Evolutionary conservation across 192 early-diverging fungal genomes (phyloP), one percentile per base, ranked within the genome.

Genomic region (Powellomyces hirtus): DNA sequence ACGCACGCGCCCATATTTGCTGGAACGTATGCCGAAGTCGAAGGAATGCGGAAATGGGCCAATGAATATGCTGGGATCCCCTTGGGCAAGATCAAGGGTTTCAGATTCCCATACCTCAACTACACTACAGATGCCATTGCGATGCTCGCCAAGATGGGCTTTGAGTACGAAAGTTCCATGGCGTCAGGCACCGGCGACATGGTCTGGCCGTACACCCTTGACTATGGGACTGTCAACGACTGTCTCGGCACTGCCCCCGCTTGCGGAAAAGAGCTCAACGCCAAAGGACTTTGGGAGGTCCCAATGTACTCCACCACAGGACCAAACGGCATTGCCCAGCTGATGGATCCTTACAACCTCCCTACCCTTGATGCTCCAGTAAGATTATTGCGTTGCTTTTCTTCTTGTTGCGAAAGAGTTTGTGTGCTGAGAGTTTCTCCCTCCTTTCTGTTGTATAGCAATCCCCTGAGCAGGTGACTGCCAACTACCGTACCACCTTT

Each of bases 201-300:
- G 14, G 30, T 68, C 42, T 79, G 77, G 77, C 77, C 77, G 36
- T 79, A 76, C 60, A 79, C 77, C 8, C 46, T 79, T 18, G 77
- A 79, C 44, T 46, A 72, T 36, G 77, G 77, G 6, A 42, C 57
- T 14, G 70, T 69, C 26, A 72, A 59, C 7, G 70, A 72, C 50
- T 79, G 77, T 35, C 13, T 42, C 4, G 70, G 66, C 31, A 26
- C 16, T 2, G 34, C 44, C 46, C 29, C 52, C n/a, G 26, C 66
- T 18, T 73, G 77, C 55, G 64, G 65, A 5, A 14, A 57, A 1
- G 26, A 44, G 6, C 38, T 76, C n/a, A 62, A 72, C 5, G 70
- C 65, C 8, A 27, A 18, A 0, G 77, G 77, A 1, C 30, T 79
- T 7, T 79, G 77, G 77, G 73, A 79, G 49, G 31, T 79, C 33